Conservation (phyloP, 495 filamentous ascomycete genomes). For the Cladorrhinum samala region DNA sequence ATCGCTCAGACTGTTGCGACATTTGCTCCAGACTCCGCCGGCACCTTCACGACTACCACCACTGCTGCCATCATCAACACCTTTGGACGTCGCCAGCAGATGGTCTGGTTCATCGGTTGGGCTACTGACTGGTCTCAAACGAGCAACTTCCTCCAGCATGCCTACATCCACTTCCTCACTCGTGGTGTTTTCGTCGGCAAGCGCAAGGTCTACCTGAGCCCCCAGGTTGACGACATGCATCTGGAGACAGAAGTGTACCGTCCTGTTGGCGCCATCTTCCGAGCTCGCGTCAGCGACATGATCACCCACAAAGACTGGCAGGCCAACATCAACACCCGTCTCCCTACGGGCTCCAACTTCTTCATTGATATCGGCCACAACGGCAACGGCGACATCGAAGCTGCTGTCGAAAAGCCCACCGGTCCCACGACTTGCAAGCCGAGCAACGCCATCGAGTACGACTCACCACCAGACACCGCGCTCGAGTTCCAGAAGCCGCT, state of each 20-base stretch:
- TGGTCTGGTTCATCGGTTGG: constrained; percentile 55
- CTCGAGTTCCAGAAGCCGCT: constrained; percentile 53
- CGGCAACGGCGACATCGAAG: constrained; percentile 54
- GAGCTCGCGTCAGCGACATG: constrained; percentile 47
- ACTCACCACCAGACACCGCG: constrained; percentile 42
- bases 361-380: constrained; percentile 56
- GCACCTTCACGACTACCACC: constrained; percentile 16
- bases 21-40: constrained; percentile 37
- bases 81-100: constrained; percentile 52
- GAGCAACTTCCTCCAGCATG: constrained; percentile 54
- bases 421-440: constrained; percentile 11
- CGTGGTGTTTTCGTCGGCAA: constrained; percentile 51
- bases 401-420: constrained; percentile 25
- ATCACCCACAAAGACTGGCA: constrained; percentile 45
- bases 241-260: constrained; percentile 49
- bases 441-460: constrained; percentile 20
- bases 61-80: constrained; percentile 59
- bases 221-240: constrained; percentile 64
- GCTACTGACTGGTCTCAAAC: constrained; percentile 51
- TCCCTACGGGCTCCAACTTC: constrained; percentile 51
- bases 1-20: constrained; percentile 49
- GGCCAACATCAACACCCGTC: constrained; percentile 41
- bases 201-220: constrained; percentile 50
- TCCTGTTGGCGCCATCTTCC: constrained; percentile 38
- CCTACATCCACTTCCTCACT: constrained; percentile 59